Evolutionary conservation across 2,329 filamentous ascomycete species (phyloP).

Genomic region (Lasiodiplodia theobromae): DNA sequence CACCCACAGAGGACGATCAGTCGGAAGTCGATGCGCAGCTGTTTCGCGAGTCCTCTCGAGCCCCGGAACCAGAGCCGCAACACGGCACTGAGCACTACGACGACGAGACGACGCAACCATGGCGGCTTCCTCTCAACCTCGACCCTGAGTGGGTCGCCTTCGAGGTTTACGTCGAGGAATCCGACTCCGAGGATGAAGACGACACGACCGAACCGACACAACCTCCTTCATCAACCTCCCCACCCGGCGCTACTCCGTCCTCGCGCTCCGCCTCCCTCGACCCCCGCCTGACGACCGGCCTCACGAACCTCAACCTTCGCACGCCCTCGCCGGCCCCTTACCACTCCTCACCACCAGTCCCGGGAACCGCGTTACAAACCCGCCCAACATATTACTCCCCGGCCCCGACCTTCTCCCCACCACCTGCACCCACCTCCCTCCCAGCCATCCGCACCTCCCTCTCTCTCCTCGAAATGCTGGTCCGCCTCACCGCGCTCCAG

Average conservation of each 20-base stretch:
- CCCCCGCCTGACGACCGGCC: conserved; percentile 42
- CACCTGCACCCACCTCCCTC: conserved; percentile 40
- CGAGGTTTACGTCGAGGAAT: conserved; percentile 76
- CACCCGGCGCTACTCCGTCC: conserved; percentile 10
- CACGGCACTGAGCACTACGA: conserved; percentile 32
- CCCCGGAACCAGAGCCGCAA: conserved; percentile 31
- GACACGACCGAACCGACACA: conserved; percentile 47
- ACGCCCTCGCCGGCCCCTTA: conserved; percentile 37
- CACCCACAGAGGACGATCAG: conserved; percentile 45
- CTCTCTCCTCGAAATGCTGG: conserved; percentile 86
- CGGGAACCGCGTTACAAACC: conserved; percentile 40
- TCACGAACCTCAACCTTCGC: conserved; percentile 57
- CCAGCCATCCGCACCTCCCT: conserved; percentile 69
- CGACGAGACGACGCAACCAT: conserved; percentile 48
- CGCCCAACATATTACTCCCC: conserved; percentile 35
- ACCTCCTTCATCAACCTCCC: conserved; percentile 3
- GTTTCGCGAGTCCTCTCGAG: conserved; percentile 48
- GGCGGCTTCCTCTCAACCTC: conserved; percentile 74
- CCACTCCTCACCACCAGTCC: conserved; percentile 31
- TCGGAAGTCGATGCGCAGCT: conserved; percentile 55
- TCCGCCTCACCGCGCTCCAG: conserved; percentile 85
- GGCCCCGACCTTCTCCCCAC: conserved; percentile 38
- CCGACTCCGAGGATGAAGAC: conserved; percentile 63
- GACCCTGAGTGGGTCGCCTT: conserved; percentile 93
- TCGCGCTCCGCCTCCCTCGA: conserved; percentile 30